Conservation (phyloP, 2,329 filamentous ascomycete genomes). For the Calonectria pseudoturangicola region DNA sequence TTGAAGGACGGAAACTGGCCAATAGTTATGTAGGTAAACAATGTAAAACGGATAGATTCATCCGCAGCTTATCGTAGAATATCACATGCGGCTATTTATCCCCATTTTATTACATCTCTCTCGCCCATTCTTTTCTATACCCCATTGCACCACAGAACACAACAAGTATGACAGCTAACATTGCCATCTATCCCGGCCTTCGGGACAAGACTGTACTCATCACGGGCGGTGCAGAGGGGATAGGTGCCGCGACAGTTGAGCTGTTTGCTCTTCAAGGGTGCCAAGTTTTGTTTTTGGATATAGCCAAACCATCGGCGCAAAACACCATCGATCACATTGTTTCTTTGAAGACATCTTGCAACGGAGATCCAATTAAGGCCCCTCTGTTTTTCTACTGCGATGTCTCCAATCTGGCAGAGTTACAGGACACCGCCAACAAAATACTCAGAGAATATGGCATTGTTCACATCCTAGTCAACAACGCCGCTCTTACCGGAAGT, state of each 20-base stretch:
- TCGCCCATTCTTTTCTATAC: neutral
- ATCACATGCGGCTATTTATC: neutral
- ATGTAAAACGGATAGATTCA: neutral
- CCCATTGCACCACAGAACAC: too few species aligned
- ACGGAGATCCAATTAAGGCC: conserved; percentile 32
- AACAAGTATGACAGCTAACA: neutral
- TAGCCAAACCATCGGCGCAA: conserved; percentile 54
- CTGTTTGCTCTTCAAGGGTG: conserved; percentile 66
- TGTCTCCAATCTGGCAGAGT: conserved; percentile 60
- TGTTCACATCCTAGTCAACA: conserved; percentile 90
- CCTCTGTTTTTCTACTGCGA: conserved; percentile 66
- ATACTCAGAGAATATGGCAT: conserved; percentile 53
- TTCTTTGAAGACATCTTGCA: conserved; percentile 32
- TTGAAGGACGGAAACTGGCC: neutral
- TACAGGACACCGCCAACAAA: conserved; percentile 59
- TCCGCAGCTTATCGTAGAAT: neutral
- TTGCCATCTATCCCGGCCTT: conserved; percentile 65
- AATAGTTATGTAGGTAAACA: too few species aligned
- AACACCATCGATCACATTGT: conserved; percentile 54
- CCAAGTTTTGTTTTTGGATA: conserved; percentile 67
- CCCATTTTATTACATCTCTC: neutral
- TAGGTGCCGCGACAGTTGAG: conserved; percentile 66
- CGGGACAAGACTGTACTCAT: conserved; percentile 64
- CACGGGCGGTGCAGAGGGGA: conserved; percentile 68
- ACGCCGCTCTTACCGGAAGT: conserved; percentile 74